Conservation (phyloP, 768 basidiomycete genomes). For the Termitomyces sp. region DNA sequence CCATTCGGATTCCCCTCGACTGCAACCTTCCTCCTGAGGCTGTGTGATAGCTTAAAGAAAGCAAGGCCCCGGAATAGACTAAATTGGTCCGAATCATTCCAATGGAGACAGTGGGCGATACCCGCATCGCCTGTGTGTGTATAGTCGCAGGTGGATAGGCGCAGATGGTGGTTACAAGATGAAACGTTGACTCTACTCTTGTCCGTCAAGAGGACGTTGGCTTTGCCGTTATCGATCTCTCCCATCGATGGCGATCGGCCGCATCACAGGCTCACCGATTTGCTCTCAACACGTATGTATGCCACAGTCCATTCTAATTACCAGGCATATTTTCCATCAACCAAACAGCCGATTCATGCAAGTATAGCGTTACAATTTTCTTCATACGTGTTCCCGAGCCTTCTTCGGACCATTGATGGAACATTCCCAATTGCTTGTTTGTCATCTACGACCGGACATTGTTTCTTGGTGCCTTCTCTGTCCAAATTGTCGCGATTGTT, state of each 20-base stretch:
- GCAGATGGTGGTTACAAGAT: constrained; percentile 5
- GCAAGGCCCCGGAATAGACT: not conserved
- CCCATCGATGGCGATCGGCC: constrained; percentile 14
- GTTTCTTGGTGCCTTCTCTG: not conserved
- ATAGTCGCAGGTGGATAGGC: not conserved
- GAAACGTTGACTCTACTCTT: constrained; percentile 1
- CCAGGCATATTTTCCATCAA: not conserved
- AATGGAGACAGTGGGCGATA: not conserved
- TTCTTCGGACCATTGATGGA: not conserved
- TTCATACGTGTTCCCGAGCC: not conserved
- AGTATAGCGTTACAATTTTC: not conserved
- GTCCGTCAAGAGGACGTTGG: not conserved
- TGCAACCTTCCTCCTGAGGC: not conserved
- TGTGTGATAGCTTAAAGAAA: not conserved
- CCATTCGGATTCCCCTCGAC: not conserved
- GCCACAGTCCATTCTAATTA: not conserved
- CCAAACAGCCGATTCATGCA: too few species aligned
- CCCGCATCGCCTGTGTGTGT: not conserved
- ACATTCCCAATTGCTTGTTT: not conserved
- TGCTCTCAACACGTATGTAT: not conserved
- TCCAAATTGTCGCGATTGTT: not conserved
- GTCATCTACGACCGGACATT: not conserved
- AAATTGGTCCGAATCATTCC: not conserved
- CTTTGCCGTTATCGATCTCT: constrained; percentile 17
- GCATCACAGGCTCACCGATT: not conserved